A percentile compares a stretch with the other conserved stretches of the same genome.
Evolutionary conservation across 495 filamentous ascomycete species (phyloP).

Genomic region (Hypoxylon perforatum): DNA sequence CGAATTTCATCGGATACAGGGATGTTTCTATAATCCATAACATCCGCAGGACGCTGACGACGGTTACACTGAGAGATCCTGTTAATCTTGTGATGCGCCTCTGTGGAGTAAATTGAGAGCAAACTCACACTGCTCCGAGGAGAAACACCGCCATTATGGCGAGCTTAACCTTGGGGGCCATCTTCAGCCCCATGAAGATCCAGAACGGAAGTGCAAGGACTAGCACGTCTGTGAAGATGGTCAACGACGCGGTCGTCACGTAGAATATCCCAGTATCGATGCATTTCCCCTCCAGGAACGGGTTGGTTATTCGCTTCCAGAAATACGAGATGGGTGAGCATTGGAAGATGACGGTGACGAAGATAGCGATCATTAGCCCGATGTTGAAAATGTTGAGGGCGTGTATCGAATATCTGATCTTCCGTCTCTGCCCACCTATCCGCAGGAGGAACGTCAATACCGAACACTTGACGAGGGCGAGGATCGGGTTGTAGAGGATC

Average conservation of each 20-base stretch:
- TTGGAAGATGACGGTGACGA: constrained; percentile 70
- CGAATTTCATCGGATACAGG: constrained; percentile 37
- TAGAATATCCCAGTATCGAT: constrained; percentile 61
- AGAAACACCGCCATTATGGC: constrained; percentile 62
- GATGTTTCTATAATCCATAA: constrained; percentile 44
- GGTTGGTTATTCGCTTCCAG: constrained; percentile 52
- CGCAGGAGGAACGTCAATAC: constrained; percentile 69
- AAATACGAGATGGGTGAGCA: constrained; percentile 62
- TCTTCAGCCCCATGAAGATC: constrained; percentile 59
- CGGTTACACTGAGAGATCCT: constrained; percentile 58
- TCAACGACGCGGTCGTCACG: constrained; percentile 58
- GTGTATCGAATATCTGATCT: constrained; percentile 55
- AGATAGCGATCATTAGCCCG: constrained; percentile 62
- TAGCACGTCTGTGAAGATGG: constrained; percentile 63
- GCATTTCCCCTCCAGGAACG: constrained; percentile 56
- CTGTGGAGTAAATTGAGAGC: neutral
- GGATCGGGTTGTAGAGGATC: constrained; percentile 71
- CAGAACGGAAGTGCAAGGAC: constrained; percentile 61
- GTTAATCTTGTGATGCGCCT: neutral
- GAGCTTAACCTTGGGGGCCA: constrained; percentile 59
- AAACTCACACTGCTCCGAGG: constrained; percentile 61
- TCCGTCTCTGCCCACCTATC: constrained; percentile 58
- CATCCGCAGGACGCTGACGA: constrained; percentile 58
- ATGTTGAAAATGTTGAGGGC: constrained; percentile 64
- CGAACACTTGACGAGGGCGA: constrained; percentile 68